Evolutionary conservation across 345 rosid species (phyloP).

Genomic region (Pugionium dolabratum): DNA sequence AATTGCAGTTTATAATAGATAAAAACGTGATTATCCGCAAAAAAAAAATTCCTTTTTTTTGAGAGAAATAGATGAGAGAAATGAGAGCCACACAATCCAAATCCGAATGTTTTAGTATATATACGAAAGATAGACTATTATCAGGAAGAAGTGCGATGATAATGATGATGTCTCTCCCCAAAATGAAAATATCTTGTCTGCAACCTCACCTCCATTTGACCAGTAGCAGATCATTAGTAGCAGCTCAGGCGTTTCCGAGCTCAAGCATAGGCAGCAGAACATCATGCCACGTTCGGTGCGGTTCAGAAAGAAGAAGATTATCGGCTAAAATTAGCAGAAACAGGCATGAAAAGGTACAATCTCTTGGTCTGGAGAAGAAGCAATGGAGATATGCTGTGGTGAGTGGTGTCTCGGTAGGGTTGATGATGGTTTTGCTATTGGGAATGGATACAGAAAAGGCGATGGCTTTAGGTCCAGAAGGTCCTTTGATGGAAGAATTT

Average conservation of each 20-base stretch:
- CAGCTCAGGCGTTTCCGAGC: conserved; percentile 32
- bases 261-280: conserved; percentile 28
- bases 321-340: not conserved
- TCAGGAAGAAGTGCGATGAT: conserved; percentile 15
- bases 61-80: conserved; percentile 31
- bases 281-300: conserved; percentile 23
- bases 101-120: conserved; percentile 10
- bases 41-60: not conserved
- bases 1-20: conserved; percentile 27
- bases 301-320: conserved; percentile 26
- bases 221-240: conserved; percentile 16
- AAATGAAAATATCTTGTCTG: conserved; percentile 32
- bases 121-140: conserved; percentile 11
- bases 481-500: conserved; percentile 86
- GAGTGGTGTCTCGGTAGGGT: conserved; percentile 61
- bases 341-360: conserved; percentile 25
- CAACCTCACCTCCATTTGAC: conserved; percentile 31
- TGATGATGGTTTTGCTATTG: conserved; percentile 46
- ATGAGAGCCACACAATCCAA: conserved; percentile 36
- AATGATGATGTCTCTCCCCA: conserved; percentile 29
- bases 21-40: conserved; percentile 17
- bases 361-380: conserved; percentile 37
- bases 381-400: conserved; percentile 45
- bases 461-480: conserved; percentile 83
- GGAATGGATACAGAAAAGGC: conserved; percentile 65